A percentile compares a stretch with the other conserved stretches of the same genome.
These are phyloP conservation scores for Exophiala viscosa DNA, from an alignment of 2,329 filamentous ascomycete genomes.

Conservation along the genomic window DNA sequence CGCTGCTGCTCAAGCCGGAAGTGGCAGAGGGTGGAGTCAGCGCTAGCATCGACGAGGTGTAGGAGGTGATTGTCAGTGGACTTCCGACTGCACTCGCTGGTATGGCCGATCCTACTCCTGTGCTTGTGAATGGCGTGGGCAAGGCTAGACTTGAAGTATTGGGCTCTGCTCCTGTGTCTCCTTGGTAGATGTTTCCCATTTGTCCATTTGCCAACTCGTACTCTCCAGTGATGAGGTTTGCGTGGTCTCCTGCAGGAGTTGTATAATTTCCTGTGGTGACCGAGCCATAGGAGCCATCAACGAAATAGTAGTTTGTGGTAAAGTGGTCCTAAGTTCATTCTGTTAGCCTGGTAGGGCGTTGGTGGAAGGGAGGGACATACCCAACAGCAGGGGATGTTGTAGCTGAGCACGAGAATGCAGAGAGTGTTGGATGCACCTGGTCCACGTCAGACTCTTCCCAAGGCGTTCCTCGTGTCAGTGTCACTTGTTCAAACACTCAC, in stretches of 20 bases:
- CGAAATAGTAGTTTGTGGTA: slow-evolving; percentile 49
- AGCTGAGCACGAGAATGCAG: slow-evolving; percentile 40
- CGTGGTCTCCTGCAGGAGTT: slow-evolving; percentile 35
- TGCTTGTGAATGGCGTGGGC: slow-evolving; percentile 45
- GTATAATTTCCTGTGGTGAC: slow-evolving; percentile 44
- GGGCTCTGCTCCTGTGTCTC: slow-evolving; percentile 35
- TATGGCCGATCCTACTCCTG: slow-evolving; percentile 46
- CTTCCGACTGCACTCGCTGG: slow-evolving; percentile 43
- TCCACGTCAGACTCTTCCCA: not conserved
- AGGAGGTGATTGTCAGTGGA: slow-evolving; percentile 8
- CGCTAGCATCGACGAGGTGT: not conserved
- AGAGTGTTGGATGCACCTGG: slow-evolving; percentile 35
- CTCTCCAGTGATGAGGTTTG: slow-evolving; percentile 45
- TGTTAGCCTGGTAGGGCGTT: not conserved
- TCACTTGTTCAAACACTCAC: slow-evolving; percentile 10
- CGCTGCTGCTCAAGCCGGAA: not conserved
- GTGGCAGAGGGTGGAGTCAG: not conserved
- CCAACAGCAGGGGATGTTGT: slow-evolving; percentile 49
- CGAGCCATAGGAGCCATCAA: slow-evolving; percentile 46
- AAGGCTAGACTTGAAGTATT: slow-evolving; percentile 44
- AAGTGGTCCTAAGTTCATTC: slow-evolving; percentile 41
- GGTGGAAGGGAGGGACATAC: slow-evolving; percentile 17
- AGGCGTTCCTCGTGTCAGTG: not conserved
- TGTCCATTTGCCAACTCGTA: slow-evolving; percentile 40
- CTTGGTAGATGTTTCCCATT: slow-evolving; percentile 45